Evolutionary conservation across 495 filamentous ascomycete genomes (phyloP).

Genomic region (Xylaria curta): DNA sequence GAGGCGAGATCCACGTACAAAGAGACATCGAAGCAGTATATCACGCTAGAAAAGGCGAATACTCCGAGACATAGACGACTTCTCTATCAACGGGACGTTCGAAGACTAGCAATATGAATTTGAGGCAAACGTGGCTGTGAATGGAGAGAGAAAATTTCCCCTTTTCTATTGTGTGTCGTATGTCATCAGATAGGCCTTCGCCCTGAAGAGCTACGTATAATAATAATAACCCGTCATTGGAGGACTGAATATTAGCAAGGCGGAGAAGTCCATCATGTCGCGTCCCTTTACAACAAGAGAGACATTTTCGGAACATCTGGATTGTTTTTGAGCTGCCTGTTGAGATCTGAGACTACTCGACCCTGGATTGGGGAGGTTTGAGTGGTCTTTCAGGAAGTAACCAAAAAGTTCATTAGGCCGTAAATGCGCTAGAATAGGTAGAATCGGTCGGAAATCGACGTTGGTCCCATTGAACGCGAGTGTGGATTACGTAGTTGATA

Average conservation of each 20-base stretch:
- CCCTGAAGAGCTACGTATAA: neutral
- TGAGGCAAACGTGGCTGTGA: neutral
- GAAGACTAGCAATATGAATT: neutral
- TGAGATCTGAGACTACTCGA: neutral
- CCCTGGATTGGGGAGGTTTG: neutral
- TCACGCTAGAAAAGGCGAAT: neutral
- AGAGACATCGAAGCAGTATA: slow-evolving; percentile 21
- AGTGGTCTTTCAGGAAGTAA: neutral
- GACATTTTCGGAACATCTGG: neutral
- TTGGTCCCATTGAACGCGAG: neutral
- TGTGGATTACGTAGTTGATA: neutral
- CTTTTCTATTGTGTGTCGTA: neutral
- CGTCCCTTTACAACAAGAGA: neutral
- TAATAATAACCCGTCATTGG: neutral
- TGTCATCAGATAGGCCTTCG: neutral
- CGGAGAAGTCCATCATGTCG: neutral
- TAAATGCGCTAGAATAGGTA: neutral
- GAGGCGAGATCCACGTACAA: slow-evolving; percentile 11
- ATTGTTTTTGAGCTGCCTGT: neutral
- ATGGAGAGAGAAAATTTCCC: neutral
- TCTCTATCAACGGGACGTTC: neutral
- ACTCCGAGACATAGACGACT: neutral
- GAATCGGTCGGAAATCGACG: neutral
- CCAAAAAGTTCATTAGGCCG: neutral
- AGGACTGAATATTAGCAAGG: neutral